Evolutionary conservation across 495 filamentous ascomycete genomes (phyloP), one percentile per base, ranked within the genome.

Genomic region (Haplographium delicatum): DNA sequence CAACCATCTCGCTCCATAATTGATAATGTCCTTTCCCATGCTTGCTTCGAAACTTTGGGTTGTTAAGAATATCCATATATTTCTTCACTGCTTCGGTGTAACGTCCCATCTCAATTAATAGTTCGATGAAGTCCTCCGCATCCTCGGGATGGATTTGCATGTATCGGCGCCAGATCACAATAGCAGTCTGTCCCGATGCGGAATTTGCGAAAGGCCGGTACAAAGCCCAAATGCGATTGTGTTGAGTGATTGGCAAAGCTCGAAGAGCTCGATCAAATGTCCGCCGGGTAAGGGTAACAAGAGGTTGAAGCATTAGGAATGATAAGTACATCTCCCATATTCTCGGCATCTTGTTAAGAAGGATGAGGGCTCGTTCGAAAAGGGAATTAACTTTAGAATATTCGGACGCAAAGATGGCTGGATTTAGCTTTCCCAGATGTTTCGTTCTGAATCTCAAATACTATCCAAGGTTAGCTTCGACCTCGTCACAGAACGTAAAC

Each of bases 61-160:
- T 93, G 71, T 97, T 89, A 56, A 99, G 76, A 19, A 97, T 86
- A 24, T 91, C 85, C 68, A 96, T 95, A 65, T 93, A 97, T 56
- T 85, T 85, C 69, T 88, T 84, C 27, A 95, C 88, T 6, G 94
- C 94, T 62, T 96, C 90, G 13, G 89, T 94, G 64, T 94, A 96
- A 55, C 86, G 76, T 4, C 83, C 82, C 67, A 85, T 84, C 46
- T 93, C 84, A 15, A 89, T 73, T 40, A 99, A 72, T 20, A 97
- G 76, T 51, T 89, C 83, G 58, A 99, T 91, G 51, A 91, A 96
- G 44, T 96, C 93, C 62, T 99, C 94, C 16, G 84, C 81, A 66
- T 97, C 87, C 61, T 99, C 94, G 8, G 94, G 93, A 59, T 96
- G 93, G 20, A 97, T 86, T 66, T 99, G 94, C 84, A 96, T 95